A percentile compares a stretch with the other conserved stretches of the same genome.
These are phyloP conservation scores for Pezicula radicicola DNA, from an alignment of 2,329 filamentous ascomycete genomes.

Conservation along the genomic window DNA sequence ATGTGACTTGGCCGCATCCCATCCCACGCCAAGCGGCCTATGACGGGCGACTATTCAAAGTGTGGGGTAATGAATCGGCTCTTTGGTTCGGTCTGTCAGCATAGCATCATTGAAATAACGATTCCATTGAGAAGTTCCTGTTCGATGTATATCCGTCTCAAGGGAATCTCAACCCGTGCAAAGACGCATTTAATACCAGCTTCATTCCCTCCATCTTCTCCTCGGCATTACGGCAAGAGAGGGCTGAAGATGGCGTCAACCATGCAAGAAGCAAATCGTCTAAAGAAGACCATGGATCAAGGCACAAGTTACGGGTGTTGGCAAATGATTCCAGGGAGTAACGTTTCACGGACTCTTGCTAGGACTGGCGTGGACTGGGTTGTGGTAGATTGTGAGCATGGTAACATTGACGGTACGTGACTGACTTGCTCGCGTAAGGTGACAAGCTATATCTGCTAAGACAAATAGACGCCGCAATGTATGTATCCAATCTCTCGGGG, in stretches of 20 bases:
- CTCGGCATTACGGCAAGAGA: not conserved
- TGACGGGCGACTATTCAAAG: too few relatives aligned
- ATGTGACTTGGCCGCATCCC: too few relatives aligned
- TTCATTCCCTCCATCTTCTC: not conserved
- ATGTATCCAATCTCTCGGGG: not conserved
- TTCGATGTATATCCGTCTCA: too few relatives aligned
- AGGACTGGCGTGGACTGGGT: slow-evolving; percentile 65
- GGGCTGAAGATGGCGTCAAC: slow-evolving; percentile 16
- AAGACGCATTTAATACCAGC: not conserved
- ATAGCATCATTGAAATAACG: too few relatives aligned
- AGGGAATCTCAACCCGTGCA: too few relatives aligned
- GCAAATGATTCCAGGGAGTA: slow-evolving; percentile 62
- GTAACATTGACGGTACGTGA: slow-evolving; percentile 47
- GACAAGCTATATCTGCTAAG: slow-evolving; percentile 3
- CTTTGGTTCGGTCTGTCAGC: too few relatives aligned
- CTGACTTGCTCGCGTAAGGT: not conserved
- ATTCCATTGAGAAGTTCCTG: too few relatives aligned
- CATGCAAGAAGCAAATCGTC: slow-evolving; percentile 38
- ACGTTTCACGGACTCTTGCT: slow-evolving; percentile 57
- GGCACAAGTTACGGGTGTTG: slow-evolving; percentile 50
- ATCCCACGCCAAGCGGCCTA: too few relatives aligned
- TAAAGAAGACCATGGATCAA: slow-evolving; percentile 47
- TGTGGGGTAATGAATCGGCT: too few relatives aligned
- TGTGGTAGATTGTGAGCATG: slow-evolving; percentile 57
- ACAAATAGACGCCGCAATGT: slow-evolving; percentile 38